Evolutionary conservation across 2,329 filamentous ascomycete genomes (phyloP).

Genomic region (Pseudogymnoascus sp.): DNA sequence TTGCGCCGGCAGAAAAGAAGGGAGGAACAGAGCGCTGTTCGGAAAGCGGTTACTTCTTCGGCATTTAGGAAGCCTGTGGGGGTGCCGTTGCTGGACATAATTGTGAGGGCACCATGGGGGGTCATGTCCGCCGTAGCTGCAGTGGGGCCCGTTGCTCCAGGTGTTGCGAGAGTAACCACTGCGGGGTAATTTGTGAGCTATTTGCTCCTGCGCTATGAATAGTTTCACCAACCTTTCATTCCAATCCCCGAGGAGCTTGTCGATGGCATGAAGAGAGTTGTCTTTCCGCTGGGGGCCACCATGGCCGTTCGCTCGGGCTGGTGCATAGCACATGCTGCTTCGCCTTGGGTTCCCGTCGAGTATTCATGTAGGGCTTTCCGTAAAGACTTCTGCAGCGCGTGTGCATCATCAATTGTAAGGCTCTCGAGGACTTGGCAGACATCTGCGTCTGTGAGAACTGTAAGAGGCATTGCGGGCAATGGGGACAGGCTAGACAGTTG

Average conservation of each 20-base stretch:
- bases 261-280: conserved; percentile 70
- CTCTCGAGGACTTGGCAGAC: conserved; percentile 49
- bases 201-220: not conserved
- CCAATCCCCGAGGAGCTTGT: conserved; percentile 57
- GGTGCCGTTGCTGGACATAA: conserved; percentile 57
- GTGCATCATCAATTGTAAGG: conserved; percentile 47
- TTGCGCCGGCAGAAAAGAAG: conserved; percentile 60
- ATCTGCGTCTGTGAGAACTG: conserved; percentile 52
- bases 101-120: conserved; percentile 55
- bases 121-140: conserved; percentile 44
- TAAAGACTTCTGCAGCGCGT: conserved; percentile 45
- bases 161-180: conserved; percentile 59
- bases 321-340: conserved; percentile 39
- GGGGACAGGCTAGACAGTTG: not conserved
- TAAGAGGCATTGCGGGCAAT: conserved; percentile 45
- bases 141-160: conserved; percentile 20
- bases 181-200: conserved; percentile 2
- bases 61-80: conserved; percentile 67
- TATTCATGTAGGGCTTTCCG: conserved; percentile 53
- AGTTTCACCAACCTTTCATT: conserved; percentile 51
- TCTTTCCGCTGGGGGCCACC: conserved; percentile 45
- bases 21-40: conserved; percentile 67
- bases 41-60: conserved; percentile 69
- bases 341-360: conserved; percentile 47
- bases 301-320: conserved; percentile 50